These are phyloP conservation scores for Vanderwaltozyma polyspora DNA, from an alignment of 805 yeast species.

Conservation along the genomic window DNA sequence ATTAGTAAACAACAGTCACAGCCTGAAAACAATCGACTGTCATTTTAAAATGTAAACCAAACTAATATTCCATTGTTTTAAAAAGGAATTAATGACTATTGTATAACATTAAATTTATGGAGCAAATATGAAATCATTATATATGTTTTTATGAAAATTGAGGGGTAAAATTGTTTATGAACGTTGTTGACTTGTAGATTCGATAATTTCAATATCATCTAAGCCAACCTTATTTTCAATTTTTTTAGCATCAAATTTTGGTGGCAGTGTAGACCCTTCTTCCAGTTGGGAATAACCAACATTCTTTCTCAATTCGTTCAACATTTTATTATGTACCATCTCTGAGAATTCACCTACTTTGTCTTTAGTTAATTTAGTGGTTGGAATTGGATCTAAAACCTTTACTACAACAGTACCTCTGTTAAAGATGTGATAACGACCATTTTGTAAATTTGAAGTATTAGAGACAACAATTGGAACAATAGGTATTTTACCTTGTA, in stretches of 20 bases:
- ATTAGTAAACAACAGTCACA: no score
- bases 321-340: slow-evolving; percentile 49
- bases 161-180: no score
- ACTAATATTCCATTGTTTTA: no score
- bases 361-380: slow-evolving; percentile 59
- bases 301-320: slow-evolving; percentile 17
- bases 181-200: no score
- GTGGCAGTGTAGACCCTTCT: neutral
- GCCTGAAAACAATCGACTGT: no score
- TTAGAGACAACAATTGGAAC: slow-evolving; percentile 83
- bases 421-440: slow-evolving; percentile 50
- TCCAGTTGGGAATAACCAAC: slow-evolving; percentile 28
- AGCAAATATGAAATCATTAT: no score
- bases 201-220: no score
- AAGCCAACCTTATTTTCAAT: slow-evolving; percentile 15
- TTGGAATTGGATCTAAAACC: slow-evolving; percentile 71
- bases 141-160: no score
- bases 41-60: no score
- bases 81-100: no score
- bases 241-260: slow-evolving; percentile 19
- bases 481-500: slow-evolving; percentile 80
- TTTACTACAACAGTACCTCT: slow-evolving; percentile 66
- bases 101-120: no score
- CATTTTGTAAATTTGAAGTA: slow-evolving; percentile 60
- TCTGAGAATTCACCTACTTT: slow-evolving; percentile 54